A percentile compares a stretch with the other conserved stretches of the same genome.
Conservation (phyloP, 2,329 filamentous ascomycete genomes). For the Hirsutella rhossiliensis region DNA sequence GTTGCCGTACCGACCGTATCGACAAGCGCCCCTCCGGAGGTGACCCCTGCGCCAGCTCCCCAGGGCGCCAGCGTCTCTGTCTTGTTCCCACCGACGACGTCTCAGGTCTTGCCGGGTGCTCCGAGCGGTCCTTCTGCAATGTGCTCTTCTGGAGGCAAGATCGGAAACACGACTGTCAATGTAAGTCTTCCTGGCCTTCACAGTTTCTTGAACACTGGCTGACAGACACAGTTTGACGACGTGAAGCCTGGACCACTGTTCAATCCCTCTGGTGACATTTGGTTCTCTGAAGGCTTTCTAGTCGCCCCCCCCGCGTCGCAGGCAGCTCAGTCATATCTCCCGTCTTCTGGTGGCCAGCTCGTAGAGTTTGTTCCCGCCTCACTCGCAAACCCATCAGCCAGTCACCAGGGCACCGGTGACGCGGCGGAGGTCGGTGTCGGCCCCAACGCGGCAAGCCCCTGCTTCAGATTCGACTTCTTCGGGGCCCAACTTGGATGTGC, state of each 20-base stretch:
- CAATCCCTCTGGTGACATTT: slow-evolving; percentile 26
- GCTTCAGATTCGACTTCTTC: slow-evolving; percentile 27
- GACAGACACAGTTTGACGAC: slow-evolving; percentile 22
- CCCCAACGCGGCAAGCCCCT: slow-evolving; percentile 21
- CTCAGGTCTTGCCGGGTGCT: not conserved
- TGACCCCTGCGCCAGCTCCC: not conserved
- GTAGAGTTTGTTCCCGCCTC: slow-evolving; percentile 27
- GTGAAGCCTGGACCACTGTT: slow-evolving; percentile 23
- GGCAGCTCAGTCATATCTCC: slow-evolving; percentile 18
- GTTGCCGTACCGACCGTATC: slow-evolving; percentile 6
- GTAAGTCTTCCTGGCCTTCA: slow-evolving; percentile 15
- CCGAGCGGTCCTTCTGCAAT: slow-evolving; percentile 9
- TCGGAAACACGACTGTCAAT: slow-evolving; percentile 25
- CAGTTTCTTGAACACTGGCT: slow-evolving; percentile 1
- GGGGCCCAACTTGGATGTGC: slow-evolving; percentile 26
- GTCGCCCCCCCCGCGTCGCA: slow-evolving; percentile 22
- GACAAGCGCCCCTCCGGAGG: slow-evolving; percentile 9
- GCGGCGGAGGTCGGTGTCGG: slow-evolving; percentile 27
- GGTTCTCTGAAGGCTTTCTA: slow-evolving; percentile 29
- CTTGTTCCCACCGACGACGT: not conserved
- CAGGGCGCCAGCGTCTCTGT: not conserved
- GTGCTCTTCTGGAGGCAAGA: slow-evolving; percentile 16
- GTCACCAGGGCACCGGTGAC: slow-evolving; percentile 15
- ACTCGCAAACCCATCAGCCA: slow-evolving; percentile 13
- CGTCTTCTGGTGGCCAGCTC: slow-evolving; percentile 26